These are phyloP conservation scores for Parsonsia alboflavescens DNA, from an alignment of 257 asterid species.

Conservation along the genomic window DNA sequence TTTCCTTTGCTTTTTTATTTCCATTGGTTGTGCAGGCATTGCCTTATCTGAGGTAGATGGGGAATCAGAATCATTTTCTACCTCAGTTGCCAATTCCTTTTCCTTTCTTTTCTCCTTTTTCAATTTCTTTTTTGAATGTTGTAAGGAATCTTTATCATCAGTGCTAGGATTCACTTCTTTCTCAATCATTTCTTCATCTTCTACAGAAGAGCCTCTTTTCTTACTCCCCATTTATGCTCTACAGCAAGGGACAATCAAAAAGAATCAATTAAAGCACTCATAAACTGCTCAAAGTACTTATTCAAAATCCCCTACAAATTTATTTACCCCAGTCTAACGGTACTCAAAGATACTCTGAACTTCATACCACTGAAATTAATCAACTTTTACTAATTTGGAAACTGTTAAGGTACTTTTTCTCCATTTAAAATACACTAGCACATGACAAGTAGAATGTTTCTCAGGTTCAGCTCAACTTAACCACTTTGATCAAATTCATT, in stretches of 20 bases:
- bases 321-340: not conserved
- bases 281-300: not conserved
- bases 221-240: conserved; percentile 50
- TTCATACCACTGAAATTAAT: not conserved
- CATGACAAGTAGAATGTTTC: not conserved
- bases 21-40: conserved; percentile 53
- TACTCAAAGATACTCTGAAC: not conserved
- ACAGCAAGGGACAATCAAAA: not conserved
- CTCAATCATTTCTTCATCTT: conserved; percentile 28
- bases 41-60: conserved; percentile 38
- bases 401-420: not conserved
- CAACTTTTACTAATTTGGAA: not conserved
- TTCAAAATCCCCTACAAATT: not conserved
- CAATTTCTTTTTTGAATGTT: conserved; percentile 48
- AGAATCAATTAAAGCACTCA: not conserved
- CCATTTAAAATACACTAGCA: not conserved
- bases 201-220: conserved; percentile 44
- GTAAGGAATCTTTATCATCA: conserved; percentile 36
- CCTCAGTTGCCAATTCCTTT: conserved; percentile 31
- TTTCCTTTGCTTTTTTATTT: conserved; percentile 57
- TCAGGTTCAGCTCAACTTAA: not conserved
- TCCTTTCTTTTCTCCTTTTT: conserved; percentile 45
- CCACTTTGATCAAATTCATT: not conserved
- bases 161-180: conserved; percentile 9
- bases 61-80: conserved; percentile 22